These are phyloP conservation scores for Bryum argenteum DNA, from an alignment of 225 moss, liverwort and hornwort genomes.

Conservation along the genomic window DNA sequence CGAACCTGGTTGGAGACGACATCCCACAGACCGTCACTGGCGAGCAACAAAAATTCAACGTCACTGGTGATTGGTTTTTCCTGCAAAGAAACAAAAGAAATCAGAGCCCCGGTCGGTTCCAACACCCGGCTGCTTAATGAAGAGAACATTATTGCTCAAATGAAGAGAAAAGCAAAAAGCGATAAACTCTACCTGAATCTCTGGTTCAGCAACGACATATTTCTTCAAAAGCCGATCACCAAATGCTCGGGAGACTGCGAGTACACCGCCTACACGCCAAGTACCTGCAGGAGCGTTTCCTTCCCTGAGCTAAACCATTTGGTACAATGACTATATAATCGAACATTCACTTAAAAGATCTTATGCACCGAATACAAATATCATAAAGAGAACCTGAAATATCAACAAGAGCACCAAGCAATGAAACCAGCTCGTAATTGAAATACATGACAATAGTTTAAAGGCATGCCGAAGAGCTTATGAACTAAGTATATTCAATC, in stretches of 20 bases:
- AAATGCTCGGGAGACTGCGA: slow-evolving; percentile 97
- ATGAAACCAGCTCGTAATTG: background rate
- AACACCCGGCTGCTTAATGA: background rate
- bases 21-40: slow-evolving; percentile 98
- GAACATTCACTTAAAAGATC: background rate
- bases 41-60: slow-evolving; percentile 90
- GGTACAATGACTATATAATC: background rate
- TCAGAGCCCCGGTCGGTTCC: background rate
- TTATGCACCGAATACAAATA: no score
- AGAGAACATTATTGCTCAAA: background rate
- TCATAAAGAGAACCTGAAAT: no score
- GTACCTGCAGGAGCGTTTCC: slow-evolving; percentile 58
- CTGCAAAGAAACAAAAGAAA: slow-evolving; percentile 40
- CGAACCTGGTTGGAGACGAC: slow-evolving; percentile 88
- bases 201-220: slow-evolving; percentile 94
- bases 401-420: background rate
- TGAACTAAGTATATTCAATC: background rate
- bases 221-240: slow-evolving; percentile 91
- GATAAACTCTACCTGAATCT: slow-evolving; percentile 67
- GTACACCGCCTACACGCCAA: slow-evolving; percentile 98
- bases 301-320: slow-evolving; percentile 8
- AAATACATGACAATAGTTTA: background rate
- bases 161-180: background rate
- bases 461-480: background rate
- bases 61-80: slow-evolving; percentile 64